Conservation (phyloP, 2,329 filamentous ascomycete species). For the Cladosporium cucumerinum region DNA sequence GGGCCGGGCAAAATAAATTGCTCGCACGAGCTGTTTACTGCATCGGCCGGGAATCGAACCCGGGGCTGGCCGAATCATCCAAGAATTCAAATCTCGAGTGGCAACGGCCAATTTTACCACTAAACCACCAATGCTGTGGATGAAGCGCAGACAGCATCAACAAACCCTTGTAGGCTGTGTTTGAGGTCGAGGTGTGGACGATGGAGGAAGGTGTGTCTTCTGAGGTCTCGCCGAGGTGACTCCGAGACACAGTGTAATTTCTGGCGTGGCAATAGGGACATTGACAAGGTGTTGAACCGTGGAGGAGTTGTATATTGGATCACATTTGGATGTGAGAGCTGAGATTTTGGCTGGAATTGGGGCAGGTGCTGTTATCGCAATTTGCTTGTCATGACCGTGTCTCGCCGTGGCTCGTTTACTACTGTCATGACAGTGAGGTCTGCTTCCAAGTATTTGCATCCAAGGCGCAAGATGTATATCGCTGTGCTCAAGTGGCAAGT, state of each 20-base stretch:
- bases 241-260: background rate
- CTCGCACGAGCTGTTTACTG: background rate
- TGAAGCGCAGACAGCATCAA: background rate
- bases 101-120: slow-evolving; percentile 8
- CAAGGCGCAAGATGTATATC: background rate
- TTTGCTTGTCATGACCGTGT: background rate
- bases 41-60: background rate
- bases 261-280: background rate
- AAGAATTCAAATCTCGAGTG: background rate
- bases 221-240: background rate
- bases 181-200: background rate
- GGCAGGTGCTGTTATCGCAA: background rate
- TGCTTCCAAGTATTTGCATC: background rate
- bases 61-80: too few relatives aligned
- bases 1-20: too few relatives aligned
- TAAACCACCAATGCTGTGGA: slow-evolving; percentile 15
- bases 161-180: background rate
- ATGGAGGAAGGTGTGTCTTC: background rate
- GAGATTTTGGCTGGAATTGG: background rate
- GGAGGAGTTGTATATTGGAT: background rate
- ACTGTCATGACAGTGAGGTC: background rate
- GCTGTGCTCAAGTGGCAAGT: background rate
- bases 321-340: background rate
- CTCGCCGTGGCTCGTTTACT: background rate
- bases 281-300: background rate